These are phyloP conservation scores for Helotiales sp. DNA, from an alignment of 2,329 filamentous ascomycete species.

Conservation along the genomic window DNA sequence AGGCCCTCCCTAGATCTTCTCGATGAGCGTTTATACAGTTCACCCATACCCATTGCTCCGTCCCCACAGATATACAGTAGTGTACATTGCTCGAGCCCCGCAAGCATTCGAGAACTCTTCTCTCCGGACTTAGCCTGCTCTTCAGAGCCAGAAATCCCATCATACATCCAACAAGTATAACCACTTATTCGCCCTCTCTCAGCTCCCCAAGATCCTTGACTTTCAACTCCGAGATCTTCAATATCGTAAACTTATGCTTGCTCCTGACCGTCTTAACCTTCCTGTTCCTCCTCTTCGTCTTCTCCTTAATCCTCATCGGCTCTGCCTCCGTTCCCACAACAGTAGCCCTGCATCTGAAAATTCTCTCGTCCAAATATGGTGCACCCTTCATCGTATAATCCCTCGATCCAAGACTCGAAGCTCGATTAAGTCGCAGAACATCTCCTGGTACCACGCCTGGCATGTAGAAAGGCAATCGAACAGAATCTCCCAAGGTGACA, in stretches of 20 bases:
- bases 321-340: conserved; percentile 84
- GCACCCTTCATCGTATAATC: conserved; percentile 86
- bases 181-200: conserved; percentile 17
- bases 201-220: conserved; percentile 44
- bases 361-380: conserved; percentile 77
- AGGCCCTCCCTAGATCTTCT: no score
- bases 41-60: no score
- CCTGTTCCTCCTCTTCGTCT: conserved; percentile 77
- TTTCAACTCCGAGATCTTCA: conserved; percentile 79
- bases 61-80: no score
- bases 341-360: conserved; percentile 83
- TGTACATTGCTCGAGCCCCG: no score
- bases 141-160: not conserved
- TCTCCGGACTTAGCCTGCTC: not conserved
- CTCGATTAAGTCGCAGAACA: conserved; percentile 83
- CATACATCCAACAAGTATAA: not conserved
- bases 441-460: conserved; percentile 77
- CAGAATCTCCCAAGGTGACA: conserved; percentile 70
- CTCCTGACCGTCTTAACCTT: conserved; percentile 75
- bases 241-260: conserved; percentile 86
- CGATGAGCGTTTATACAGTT: no score
- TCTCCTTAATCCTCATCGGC: conserved; percentile 74
- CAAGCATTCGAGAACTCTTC: no score
- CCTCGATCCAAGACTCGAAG: conserved; percentile 76
- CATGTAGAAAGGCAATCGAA: conserved; percentile 81